These are phyloP conservation scores for Toxicodendron radicans DNA, from an alignment of 345 rosid species.

Conservation along the genomic window DNA sequence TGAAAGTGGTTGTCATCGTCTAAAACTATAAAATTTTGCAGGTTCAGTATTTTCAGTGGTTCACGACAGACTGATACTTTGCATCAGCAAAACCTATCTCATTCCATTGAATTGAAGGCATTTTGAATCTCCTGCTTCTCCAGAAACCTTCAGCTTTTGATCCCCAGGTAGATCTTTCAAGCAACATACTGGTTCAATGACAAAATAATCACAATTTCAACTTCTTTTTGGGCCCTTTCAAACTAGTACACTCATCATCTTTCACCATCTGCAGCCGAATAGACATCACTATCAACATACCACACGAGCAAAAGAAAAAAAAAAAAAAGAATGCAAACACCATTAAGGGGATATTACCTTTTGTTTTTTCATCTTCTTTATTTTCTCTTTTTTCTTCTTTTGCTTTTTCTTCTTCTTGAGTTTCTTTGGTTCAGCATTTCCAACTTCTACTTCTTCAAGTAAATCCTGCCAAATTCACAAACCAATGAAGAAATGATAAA, in stretches of 20 bases:
- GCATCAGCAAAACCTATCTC: neutral
- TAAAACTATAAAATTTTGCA: neutral
- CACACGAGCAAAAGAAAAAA: conserved; percentile 22
- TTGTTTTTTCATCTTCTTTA: conserved; percentile 43
- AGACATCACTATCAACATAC: conserved; percentile 17
- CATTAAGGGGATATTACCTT: conserved; percentile 30
- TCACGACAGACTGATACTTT: neutral
- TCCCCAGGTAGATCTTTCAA: neutral
- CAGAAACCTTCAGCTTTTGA: neutral
- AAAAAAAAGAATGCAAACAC: conserved; percentile 18
- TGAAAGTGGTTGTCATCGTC: neutral
- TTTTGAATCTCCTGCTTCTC: neutral
- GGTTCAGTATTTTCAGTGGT: neutral
- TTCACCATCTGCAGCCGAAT: conserved; percentile 32
- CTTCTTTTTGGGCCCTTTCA: conserved; percentile 39
- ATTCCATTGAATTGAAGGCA: neutral
- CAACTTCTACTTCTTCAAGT: conserved; percentile 36
- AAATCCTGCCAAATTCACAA: conserved; percentile 32
- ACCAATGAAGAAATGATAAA: conserved; percentile 20
- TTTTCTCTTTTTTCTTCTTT: conserved; percentile 37
- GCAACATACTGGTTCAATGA: neutral
- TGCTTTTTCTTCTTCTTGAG: conserved; percentile 41
- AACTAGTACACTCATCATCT: conserved; percentile 25
- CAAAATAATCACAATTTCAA: conserved; percentile 29
- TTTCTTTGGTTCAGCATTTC: conserved; percentile 37